Evolutionary conservation across 805 yeast genomes (phyloP), one percentile per base, ranked within the genome.

Genomic region (Spencermartinsiella europaea): DNA sequence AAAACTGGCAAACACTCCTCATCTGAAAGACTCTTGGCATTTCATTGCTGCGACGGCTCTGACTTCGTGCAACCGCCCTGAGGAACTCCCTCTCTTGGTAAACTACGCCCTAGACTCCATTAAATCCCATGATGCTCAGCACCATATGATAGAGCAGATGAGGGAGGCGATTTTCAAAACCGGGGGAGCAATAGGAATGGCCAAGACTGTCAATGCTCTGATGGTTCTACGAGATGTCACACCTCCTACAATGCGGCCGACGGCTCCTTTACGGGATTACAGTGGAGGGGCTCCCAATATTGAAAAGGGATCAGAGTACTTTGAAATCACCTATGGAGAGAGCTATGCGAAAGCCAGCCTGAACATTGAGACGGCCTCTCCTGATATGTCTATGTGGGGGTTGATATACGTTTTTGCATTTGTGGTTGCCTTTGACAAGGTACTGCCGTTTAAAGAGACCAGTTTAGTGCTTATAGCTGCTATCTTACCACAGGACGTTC

Each of bases 401-500:
- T 67, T 81, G 43, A 77, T 79, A 45, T 79, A 83, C 60, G 90
- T 84, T 12, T 90, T 90, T 60, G 78, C 86, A 0, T 88, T 95
- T 3, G 65, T 90, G 31, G 71, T 90, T 50, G 81, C 95, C 17
- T 83, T 67, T 61, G 75, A 80, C 16, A 81, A 73, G 2, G 72
- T 87, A 1, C 65, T 90, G 22, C 59, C 72, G 3, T 80, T 83
- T 1, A 72, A 70, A 52, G 95, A 88, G 53, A 83, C 96, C 1
- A 80, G 91, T 25, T 61, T 87, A 48, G 81, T 87, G 27, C 79
- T 90, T 1, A 76, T 90, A n/a, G 81, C 95, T 0, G 74, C 91
- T 51, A 72, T 90, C 54, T 80, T 90, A 7, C 96, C 97, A 1
- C 96, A 87, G 61, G 95, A 90, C 63, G 96, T 90, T 8, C 87